Evolutionary conservation across 805 yeast genomes (phyloP), one percentile per base, ranked within the genome.

Genomic region (Candida dajiaensis): DNA sequence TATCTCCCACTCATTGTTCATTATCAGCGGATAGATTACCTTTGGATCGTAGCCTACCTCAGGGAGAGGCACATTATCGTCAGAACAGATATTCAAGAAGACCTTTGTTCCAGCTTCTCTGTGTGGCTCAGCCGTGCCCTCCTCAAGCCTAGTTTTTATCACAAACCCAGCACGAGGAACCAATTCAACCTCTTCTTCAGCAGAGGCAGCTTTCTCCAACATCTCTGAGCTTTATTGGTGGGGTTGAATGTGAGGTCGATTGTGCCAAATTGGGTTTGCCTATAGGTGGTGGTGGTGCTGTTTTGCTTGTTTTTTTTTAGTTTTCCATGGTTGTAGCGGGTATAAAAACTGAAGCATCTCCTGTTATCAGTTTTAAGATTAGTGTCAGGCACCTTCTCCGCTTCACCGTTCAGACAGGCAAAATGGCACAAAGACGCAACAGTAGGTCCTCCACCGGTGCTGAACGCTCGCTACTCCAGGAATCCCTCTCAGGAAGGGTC

Each of bases 1-100:
- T 2, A 89, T 83, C 49, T 85, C 89, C 96, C 96, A 89, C 57
- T 83, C 72, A 56, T 81, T 81, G 33, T 78, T 79, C 64, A 81
- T 77, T 20, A 85, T 81, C 43, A 79, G 63, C 1, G 83, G 81
- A 55, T 81, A 81, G 2, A 87, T 79, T 3, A 68, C 62, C 35
- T 69, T 73, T 3, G 89, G 81, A 33, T 75, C 72, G 56, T 83
- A 85, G 2, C 64, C 63, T 3, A 60, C 56, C 9, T 55, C 75
- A 0, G 96, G 95, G 22, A 69, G 57, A 4, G 95, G 95, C 0
- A 89, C 82, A 23, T 74, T 70, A 2, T 65, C 58, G 55, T 83
- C 82, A 20, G 81, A 77, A 59, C 96, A 86, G 0, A 89, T 69
- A 62, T 90, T 90, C 41, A 90, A 72, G 61, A 90, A 90, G 9